Conservation (phyloP, 768 basidiomycete species). For the Podaxis sp. region DNA sequence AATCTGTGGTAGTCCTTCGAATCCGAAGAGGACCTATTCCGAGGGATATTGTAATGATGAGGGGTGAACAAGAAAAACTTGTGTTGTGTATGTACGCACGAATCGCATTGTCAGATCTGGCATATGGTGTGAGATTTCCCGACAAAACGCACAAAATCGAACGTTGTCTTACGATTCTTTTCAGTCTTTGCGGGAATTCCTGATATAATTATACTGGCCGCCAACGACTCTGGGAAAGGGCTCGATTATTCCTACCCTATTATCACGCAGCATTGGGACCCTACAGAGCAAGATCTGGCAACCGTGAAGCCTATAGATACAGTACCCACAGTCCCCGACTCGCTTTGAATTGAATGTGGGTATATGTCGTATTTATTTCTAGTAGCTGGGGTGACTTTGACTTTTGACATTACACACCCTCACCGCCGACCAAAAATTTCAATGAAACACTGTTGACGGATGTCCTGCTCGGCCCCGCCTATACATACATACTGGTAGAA, state of each 20-base stretch:
- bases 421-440: not conserved
- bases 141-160: no score
- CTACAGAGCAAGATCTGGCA: no score
- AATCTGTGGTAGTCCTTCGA: not conserved
- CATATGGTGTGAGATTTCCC: not conserved
- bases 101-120: not conserved
- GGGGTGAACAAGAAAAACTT: not conserved
- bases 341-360: no score
- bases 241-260: no score
- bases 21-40: not conserved
- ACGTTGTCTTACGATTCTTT: no score
- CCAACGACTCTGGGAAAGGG: no score
- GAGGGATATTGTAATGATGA: not conserved
- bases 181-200: no score
- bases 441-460: not conserved
- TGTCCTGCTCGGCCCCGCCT: constrained; percentile 1
- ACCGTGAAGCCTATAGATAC: no score
- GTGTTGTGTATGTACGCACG: not conserved
- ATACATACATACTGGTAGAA: not conserved
- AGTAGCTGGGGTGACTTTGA: not conserved
- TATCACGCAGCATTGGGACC: no score
- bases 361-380: no score
- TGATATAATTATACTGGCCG: no score
- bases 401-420: not conserved
- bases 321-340: no score